Evolutionary conservation across 2,329 filamentous ascomycete species (phyloP), one percentile per base, ranked within the genome.

Genomic region (Aspergillus quadricinctus): DNA sequence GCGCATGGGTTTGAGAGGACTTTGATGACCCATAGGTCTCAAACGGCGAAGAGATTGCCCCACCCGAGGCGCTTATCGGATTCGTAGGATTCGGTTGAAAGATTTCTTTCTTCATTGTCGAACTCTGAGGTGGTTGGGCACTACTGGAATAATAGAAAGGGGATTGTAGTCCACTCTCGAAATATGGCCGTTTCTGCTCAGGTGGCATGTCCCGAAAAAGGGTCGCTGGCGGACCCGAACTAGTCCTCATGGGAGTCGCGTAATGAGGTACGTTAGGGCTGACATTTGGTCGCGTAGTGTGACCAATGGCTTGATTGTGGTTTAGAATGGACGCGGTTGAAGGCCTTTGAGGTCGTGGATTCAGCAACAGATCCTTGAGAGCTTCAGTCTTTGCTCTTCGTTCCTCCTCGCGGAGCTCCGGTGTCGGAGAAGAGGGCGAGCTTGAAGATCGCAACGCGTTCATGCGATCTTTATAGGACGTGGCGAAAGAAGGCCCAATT

Each of bases 401-500:
- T 56, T 78, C 69, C 19, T 70, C 67, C 57, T 78, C 76, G 48
- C 70, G 66, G 49, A 72, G 62, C 27, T 66, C 61, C 8, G 57
- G 59, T 35, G 60, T 54, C 0, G 67, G 57, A 17, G 69, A 64
- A 7, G 71, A 71, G 8, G 70, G 69, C 23, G 66, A 69, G 55
- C 69, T 72, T 17, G 69, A 63, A 31, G 75, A 71, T 29, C 73
- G 74, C 52, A 77, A 60, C 19, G 75, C 75, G 50, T 75, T 73
- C 69, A 79, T 78, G 52, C 76, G 71, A 57, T 79, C 75, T 56
- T 73, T 74, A 58, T 77, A 79, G 8, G 77, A 73, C 14, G 86
- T 88, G 4, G 88, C 86, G 69, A 90, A 89, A 1, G 87, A 82
- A 28, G 86, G 86, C 3, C 82, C 88, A 62, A 86, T 82, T 29